phyloP scores from a whole-genome alignment of 108 stramenopile genomes.

The Nitzschia palea region DNA sequence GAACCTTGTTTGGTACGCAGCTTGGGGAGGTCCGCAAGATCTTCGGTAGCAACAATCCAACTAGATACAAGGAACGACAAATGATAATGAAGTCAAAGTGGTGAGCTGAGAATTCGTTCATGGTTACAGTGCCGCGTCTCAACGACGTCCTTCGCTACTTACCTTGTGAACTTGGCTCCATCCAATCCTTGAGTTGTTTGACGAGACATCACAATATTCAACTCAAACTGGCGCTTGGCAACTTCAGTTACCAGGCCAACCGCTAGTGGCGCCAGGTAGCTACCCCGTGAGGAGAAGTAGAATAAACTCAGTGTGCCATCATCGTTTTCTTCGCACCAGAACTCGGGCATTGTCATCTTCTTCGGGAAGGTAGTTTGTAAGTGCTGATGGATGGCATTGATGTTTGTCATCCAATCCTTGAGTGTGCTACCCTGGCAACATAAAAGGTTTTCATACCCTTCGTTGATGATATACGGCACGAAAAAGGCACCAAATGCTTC shows the following conservation, averaged over 20 bases:
- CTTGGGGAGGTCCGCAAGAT: background rate
- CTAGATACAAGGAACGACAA: background rate
- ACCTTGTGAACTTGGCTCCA: background rate
- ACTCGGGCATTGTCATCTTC: conserved; percentile 33
- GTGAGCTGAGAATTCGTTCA: no score
- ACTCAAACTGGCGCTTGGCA: conserved; percentile 40
- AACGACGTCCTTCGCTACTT: background rate
- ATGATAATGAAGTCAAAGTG: no score
- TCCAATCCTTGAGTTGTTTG: background rate
- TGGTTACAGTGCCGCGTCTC: background rate
- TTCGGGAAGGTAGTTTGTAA: conserved; percentile 35
- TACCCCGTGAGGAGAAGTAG: conserved; percentile 36
- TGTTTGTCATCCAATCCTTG: conserved; percentile 37
- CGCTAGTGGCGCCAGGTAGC: conserved; percentile 28
- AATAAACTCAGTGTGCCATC: conserved; percentile 32
- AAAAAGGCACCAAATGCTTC: conserved; percentile 39
- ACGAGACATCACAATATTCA: conserved; percentile 29
- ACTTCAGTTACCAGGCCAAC: conserved; percentile 41
- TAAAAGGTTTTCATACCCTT: conserved; percentile 46
- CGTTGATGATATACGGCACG: conserved; percentile 29
- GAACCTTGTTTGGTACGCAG: background rate
- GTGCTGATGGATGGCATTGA: conserved; percentile 47
- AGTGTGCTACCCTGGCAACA: conserved; percentile 44
- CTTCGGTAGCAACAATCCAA: background rate
- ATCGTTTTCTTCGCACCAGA: conserved; percentile 44